Evolutionary conservation across 129 eudicot genomes (phyloP).

Genomic region (Lonicera japonica): DNA sequence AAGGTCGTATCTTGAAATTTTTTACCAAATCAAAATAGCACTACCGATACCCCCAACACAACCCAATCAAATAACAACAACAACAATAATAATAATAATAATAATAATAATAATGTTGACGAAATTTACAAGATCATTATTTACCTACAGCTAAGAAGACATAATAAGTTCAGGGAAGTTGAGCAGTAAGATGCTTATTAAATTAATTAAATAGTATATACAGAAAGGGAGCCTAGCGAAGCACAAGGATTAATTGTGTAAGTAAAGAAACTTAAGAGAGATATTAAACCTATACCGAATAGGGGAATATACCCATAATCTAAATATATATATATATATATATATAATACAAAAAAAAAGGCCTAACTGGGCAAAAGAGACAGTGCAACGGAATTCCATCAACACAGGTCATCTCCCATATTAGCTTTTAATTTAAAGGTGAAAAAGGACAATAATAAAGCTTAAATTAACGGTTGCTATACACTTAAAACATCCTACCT

Average conservation of each 20-base stretch:
- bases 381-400: conserved; percentile 34
- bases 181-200: conserved; percentile 8
- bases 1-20: too few species aligned
- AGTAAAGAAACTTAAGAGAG: conserved; percentile 1
- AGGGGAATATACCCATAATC: conserved; percentile 22
- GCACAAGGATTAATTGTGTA: conserved; percentile 3
- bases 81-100: too few species aligned
- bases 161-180: not conserved
- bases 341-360: conserved; percentile 32
- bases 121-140: too few species aligned
- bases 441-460: conserved; percentile 13
- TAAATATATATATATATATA: too few species aligned
- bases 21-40: too few species aligned
- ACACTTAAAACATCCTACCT: conserved; percentile 21
- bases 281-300: conserved; percentile 12
- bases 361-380: not conserved
- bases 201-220: conserved; percentile 19
- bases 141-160: too few species aligned
- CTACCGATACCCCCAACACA: not conserved
- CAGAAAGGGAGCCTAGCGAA: conserved; percentile 11
- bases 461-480: conserved; percentile 21
- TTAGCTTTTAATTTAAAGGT: conserved; percentile 21
- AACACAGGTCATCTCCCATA: conserved; percentile 26
- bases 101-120: too few species aligned
- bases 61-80: too few species aligned